Evolutionary conservation across 1,284 basidiomycete species (phyloP).

Genomic region (Cryptococcus amylolentus): DNA sequence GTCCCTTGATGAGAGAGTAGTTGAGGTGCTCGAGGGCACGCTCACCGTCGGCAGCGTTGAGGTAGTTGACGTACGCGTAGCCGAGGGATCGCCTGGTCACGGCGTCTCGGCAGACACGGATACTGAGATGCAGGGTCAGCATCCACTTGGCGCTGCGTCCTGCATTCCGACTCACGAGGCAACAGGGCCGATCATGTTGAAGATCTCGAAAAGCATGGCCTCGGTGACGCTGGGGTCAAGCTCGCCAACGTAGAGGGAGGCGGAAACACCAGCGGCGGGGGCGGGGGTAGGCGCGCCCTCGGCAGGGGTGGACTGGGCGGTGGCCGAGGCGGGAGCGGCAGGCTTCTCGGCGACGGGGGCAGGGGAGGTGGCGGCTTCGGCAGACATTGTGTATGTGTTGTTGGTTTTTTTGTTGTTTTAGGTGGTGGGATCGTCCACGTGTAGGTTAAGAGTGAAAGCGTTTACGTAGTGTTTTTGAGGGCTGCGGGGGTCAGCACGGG

Average conservation of each 20-base stretch:
- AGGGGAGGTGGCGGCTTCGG: constrained; percentile 28
- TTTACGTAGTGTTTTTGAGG: constrained; percentile 43
- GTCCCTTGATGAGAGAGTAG: constrained; percentile 97
- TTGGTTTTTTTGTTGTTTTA: constrained; percentile 7
- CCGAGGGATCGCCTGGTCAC: constrained; percentile 99
- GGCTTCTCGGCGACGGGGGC: constrained; percentile 22
- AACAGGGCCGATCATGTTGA: constrained; percentile 99
- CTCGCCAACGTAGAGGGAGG: constrained; percentile 98
- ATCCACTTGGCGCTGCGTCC: neutral
- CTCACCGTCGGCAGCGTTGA: constrained; percentile 96
- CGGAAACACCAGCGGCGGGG: constrained; percentile 66
- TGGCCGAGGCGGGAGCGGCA: constrained; percentile 21
- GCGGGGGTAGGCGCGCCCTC: constrained; percentile 35
- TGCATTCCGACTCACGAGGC: constrained; percentile 61
- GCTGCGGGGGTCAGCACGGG: constrained; percentile 4
- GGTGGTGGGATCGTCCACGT: constrained; percentile 40
- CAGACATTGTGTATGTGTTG: constrained; percentile 25
- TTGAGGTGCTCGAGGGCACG: constrained; percentile 99
- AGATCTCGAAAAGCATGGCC: constrained; percentile 99
- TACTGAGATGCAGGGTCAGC: constrained; percentile 55
- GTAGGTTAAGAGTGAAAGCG: constrained; percentile 20
- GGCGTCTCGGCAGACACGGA: constrained; percentile 99
- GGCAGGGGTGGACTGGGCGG: constrained; percentile 24
- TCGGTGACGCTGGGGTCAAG: constrained; percentile 97
- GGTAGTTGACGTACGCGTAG: constrained; percentile 99